Base-by-base conservation (phyloP, 305 asterid genomes). In the Solanum hybrid region DNA sequence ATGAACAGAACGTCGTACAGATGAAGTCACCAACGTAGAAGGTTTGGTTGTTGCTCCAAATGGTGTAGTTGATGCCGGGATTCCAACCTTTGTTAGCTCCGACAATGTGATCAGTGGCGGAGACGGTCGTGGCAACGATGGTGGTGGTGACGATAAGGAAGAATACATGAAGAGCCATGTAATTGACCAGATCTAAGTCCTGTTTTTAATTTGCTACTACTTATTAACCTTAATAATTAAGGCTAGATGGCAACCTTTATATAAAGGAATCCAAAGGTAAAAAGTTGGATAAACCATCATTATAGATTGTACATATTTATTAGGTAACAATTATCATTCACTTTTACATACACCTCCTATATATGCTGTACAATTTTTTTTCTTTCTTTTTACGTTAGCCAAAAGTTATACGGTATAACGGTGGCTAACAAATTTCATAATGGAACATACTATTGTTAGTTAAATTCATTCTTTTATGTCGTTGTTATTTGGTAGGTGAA, bases 1-100 rank as follows among this genome's bases (percentile, higher is more conserved):
- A 31, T 8, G 39, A 75, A 31, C 4, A 31, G 0, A 75, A 79
- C 2, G 10, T 5, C 83, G 10, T 93, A 97, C 99, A 97, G 6
- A 97, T 97, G 90, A 96, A 90, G 92, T 97, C 99, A 39, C 95
- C 97, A 87, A 93, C 95, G 92, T 92, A 94, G 96, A 97, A 97
- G 61, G 98, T 97, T 20, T 97, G 97, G 93, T 97, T 95, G 95
- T 94, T 94, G 93, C 95, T 95, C 99, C 99, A 97, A 85, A 95
- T 95, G 12, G 99, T 97, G 95, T 96, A 97, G 93, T 97, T 97
- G 80, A 97, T 28, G 89, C 97, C 97, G 35, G 98, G 96, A 91
- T 96, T 96, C 99, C 99, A 97, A 89, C 98, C 99, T 81, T 82
- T 91, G 96, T 96, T 95, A 82, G 95, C 98, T 76, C 99, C 99